phyloP scores from a whole-genome alignment of 441 rosid genomes.

The Corymbia calophylla region DNA sequence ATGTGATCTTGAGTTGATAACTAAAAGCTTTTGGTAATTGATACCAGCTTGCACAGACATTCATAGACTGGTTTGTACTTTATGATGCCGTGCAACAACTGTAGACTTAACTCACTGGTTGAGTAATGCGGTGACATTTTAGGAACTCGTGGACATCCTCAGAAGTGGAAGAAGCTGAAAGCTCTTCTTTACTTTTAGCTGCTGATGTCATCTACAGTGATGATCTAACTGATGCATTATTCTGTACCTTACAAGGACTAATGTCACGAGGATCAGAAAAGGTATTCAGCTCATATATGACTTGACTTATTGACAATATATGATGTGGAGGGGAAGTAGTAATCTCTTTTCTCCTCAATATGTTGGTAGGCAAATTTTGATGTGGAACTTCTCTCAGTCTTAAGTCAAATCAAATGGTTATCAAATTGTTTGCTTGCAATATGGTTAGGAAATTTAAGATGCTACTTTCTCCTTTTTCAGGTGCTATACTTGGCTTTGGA shows the following conservation, averaged over 20 bases:
- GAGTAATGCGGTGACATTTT: neutral
- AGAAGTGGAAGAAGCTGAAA: conserved; percentile 47
- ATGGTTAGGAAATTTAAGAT: neutral
- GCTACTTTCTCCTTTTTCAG: conserved; percentile 14
- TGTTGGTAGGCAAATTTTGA: neutral
- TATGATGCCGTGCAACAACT: neutral
- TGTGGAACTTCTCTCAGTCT: neutral
- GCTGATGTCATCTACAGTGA: conserved; percentile 74
- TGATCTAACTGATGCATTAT: conserved; percentile 52
- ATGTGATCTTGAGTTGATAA: neutral
- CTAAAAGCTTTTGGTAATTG: neutral
- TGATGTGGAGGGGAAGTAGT: neutral
- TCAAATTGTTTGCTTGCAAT: neutral
- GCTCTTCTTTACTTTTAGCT: conserved; percentile 47
- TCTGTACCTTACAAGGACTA: conserved; percentile 33
- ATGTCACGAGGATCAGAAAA: conserved; percentile 44
- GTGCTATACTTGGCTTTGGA: conserved; percentile 77
- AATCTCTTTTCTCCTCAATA: neutral
- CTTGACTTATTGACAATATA: neutral
- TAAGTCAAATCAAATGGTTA: neutral
- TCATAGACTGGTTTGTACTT: neutral
- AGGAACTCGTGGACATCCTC: conserved; percentile 47
- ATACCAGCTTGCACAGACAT: neutral
- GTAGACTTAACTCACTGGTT: neutral
- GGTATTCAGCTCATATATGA: conserved; percentile 19